Conservation (phyloP, 2,329 filamentous ascomycete species). For the Fonsecaea erecta region DNA sequence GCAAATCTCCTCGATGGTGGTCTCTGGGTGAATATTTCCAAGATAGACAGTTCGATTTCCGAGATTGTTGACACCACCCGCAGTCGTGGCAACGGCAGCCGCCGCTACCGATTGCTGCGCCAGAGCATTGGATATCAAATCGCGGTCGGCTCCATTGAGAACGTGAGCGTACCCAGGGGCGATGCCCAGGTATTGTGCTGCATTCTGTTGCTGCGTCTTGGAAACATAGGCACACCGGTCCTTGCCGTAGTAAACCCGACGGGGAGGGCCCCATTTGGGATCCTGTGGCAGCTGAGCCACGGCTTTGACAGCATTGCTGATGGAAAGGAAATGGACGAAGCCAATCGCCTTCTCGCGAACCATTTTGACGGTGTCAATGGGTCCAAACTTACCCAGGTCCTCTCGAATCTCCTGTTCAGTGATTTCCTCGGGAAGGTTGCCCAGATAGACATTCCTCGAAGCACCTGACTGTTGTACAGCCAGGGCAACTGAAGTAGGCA, state of each 20-base stretch:
- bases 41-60: constrained; percentile 98
- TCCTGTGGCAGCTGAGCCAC: constrained; percentile 96
- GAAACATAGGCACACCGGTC: constrained; percentile 98
- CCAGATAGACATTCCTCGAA: constrained; percentile 95
- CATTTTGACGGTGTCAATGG: constrained; percentile 96
- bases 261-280: constrained; percentile 92
- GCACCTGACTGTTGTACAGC: constrained; percentile 97
- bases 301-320: constrained; percentile 97
- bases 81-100: constrained; percentile 92
- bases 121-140: constrained; percentile 93
- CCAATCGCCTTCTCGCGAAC: constrained; percentile 97
- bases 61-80: constrained; percentile 94
- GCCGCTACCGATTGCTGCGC: constrained; percentile 97
- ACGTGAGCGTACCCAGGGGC: constrained; percentile 96
- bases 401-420: constrained; percentile 90
- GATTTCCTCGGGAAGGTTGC: constrained; percentile 88
- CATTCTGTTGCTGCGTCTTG: constrained; percentile 99
- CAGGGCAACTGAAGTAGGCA: constrained; percentile 94
- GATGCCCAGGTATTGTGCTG: constrained; percentile 95
- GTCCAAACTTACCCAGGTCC: constrained; percentile 93
- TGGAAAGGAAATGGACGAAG: constrained; percentile 96
- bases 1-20: constrained; percentile 98
- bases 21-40: constrained; percentile 98
- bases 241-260: constrained; percentile 97
- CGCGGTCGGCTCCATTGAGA: constrained; percentile 91